Percentiles rank a stretch among this genome's conserved stretches.
Evolutionary conservation across 78 protist species (phyloP).

Genomic region (Cyanophora paradoxa): DNA sequence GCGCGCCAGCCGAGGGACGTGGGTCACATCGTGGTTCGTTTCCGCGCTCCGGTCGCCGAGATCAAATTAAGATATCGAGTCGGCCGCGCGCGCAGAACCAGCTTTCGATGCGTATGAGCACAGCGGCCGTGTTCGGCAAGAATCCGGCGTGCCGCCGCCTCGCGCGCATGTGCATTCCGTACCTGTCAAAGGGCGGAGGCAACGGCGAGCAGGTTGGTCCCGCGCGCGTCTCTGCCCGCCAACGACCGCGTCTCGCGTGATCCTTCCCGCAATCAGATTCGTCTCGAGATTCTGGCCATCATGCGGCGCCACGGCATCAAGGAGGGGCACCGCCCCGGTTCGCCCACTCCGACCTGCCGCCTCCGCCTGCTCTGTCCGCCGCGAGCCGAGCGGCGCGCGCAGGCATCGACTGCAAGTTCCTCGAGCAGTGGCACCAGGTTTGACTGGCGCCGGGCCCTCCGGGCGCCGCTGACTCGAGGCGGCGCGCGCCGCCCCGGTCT

Average conservation of each 20-base stretch:
- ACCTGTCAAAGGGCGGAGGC: conserved; percentile 1
- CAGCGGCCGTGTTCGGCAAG: too few species aligned
- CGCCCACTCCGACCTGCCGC: too few species aligned
- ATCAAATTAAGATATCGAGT: background rate
- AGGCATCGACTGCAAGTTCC: conserved; percentile 6
- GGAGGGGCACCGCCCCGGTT: conserved; percentile 10
- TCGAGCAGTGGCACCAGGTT: conserved; percentile 16
- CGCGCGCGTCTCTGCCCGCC: background rate
- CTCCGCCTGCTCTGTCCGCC: too few species aligned
- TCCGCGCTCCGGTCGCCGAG: too few species aligned
- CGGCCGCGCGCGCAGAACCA: background rate
- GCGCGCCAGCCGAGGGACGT: conserved; percentile 8
- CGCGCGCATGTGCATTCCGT: conserved; percentile 4
- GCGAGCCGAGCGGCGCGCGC: too few species aligned
- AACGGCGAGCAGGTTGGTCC: background rate
- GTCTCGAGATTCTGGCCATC: conserved; percentile 12
- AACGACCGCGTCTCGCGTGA: background rate
- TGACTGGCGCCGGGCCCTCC: too few species aligned
- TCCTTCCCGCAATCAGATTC: too few species aligned
- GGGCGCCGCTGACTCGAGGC: too few species aligned
- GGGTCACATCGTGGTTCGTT: background rate
- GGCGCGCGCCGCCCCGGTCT: too few species aligned
- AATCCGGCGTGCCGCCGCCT: background rate
- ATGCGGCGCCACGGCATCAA: conserved; percentile 17
- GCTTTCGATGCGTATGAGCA: too few species aligned